Conservation (phyloP, 257 asterid species). For the Pogostemon cablin region DNA sequence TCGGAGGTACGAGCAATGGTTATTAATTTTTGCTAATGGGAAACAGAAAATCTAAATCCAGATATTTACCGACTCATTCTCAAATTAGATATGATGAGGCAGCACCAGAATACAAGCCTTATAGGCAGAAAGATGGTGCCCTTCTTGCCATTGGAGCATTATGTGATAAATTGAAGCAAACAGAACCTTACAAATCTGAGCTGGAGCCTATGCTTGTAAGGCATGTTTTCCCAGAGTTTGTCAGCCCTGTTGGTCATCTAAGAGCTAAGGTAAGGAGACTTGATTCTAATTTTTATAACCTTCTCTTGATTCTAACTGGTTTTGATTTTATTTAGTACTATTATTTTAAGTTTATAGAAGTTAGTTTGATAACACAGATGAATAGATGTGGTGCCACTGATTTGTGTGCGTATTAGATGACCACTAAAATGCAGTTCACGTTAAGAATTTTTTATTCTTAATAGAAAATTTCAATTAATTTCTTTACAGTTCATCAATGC, state of each 20-base stretch:
- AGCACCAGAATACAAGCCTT: conserved; percentile 69
- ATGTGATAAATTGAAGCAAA: conserved; percentile 93
- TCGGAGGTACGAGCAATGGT: conserved; percentile 58
- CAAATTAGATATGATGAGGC: conserved; percentile 73
- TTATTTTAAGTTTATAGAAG: neutral
- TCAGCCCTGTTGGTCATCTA: conserved; percentile 91
- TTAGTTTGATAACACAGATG: conserved; percentile 11
- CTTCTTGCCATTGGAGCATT: conserved; percentile 96
- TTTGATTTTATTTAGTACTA: neutral
- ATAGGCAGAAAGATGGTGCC: conserved; percentile 95
- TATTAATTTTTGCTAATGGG: neutral
- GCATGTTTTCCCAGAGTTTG: conserved; percentile 93
- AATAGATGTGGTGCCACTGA: neutral
- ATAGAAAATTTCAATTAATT: neutral
- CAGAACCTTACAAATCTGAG: conserved; percentile 92
- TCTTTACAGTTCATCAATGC: neutral
- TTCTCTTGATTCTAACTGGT: conserved; percentile 19
- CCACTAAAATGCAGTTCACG: neutral
- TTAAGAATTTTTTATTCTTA: neutral
- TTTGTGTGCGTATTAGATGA: neutral
- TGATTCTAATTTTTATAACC: conserved; percentile 15
- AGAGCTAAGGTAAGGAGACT: conserved; percentile 88
- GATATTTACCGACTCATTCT: conserved; percentile 24
- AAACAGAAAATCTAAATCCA: neutral
- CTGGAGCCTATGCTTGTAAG: conserved; percentile 94